A percentile compares a stretch with the other conserved stretches of the same genome.
Evolutionary conservation across 345 rosid genomes (phyloP).

Genomic region (Aquilaria yunnanensis): DNA sequence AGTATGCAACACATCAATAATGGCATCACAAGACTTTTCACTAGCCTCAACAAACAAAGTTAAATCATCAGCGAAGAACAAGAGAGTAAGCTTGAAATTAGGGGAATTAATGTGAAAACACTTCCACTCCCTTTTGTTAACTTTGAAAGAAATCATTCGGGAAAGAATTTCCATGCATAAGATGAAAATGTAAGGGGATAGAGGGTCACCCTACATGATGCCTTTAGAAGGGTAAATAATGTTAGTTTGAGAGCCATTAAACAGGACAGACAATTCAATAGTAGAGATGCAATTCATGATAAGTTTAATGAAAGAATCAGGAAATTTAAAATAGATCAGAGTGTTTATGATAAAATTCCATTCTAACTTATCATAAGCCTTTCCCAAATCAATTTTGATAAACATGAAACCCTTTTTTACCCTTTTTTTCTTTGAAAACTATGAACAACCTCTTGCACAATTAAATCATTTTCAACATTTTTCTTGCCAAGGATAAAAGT

Average conservation of each 20-base stretch:
- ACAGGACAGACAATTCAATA: not conserved
- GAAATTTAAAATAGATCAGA: not conserved
- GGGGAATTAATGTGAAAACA: not conserved
- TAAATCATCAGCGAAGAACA: not conserved
- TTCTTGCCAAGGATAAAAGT: no score
- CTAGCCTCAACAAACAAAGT: not conserved
- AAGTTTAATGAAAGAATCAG: not conserved
- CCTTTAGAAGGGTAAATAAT: not conserved
- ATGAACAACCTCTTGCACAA: no score
- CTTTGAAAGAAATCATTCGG: not conserved
- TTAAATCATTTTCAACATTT: no score
- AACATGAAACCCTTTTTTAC: no score
- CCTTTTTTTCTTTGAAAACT: no score
- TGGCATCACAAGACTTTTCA: not conserved
- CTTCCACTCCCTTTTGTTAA: not conserved
- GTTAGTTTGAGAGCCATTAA: not conserved
- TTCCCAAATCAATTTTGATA: not conserved
- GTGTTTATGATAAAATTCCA: not conserved
- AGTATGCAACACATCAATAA: no score
- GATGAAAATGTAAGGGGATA: not conserved
- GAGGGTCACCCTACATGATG: not conserved
- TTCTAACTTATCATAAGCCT: not conserved
- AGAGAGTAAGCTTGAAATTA: not conserved
- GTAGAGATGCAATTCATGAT: not conserved
- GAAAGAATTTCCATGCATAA: not conserved